Percentiles rank a stretch among this genome's conserved stretches.
phyloP scores from a whole-genome alignment of 768 basidiomycete genomes.

The Lyophyllum semitale region DNA sequence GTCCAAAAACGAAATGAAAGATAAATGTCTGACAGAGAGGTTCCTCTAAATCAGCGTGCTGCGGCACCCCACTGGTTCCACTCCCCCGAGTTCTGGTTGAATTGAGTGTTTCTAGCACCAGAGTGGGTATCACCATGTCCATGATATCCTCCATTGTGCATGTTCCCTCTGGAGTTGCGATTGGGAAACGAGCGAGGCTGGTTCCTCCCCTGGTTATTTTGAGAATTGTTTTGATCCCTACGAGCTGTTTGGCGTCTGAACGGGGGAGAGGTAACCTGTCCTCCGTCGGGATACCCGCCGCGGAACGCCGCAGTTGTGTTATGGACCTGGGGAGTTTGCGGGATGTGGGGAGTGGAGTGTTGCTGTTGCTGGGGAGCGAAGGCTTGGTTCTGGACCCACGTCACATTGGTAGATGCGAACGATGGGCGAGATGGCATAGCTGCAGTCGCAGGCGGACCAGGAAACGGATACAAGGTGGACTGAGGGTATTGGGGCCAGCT shows the following conservation, averaged over 20 bases:
- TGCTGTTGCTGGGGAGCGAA: conserved; percentile 15
- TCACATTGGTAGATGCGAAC: conserved; percentile 17
- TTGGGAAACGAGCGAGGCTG: conserved; percentile 22
- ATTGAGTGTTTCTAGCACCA: conserved; percentile 15
- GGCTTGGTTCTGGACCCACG: conserved; percentile 26
- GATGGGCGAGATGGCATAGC: conserved; percentile 22
- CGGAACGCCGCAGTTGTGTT: conserved; percentile 16
- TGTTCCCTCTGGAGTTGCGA: conserved; percentile 27
- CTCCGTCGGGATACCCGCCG: conserved; percentile 21
- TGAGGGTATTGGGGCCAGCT: conserved; percentile 35
- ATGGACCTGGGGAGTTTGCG: conserved; percentile 12
- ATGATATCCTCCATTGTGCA: conserved; percentile 22
- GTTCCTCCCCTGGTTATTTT: conserved; percentile 21
- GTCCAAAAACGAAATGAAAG: conserved; percentile 9
- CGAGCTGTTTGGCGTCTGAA: conserved; percentile 26
- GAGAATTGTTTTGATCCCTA: conserved; percentile 24
- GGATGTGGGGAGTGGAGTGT: conserved; percentile 13
- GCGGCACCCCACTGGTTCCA: conserved; percentile 35
- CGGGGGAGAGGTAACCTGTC: conserved; percentile 12
- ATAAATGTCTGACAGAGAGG: conserved; percentile 7
- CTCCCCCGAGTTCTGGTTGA: conserved; percentile 22
- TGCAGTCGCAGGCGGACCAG: conserved; percentile 25
- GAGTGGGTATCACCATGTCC: conserved; percentile 20
- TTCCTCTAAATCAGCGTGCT: conserved; percentile 21
- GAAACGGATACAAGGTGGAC: conserved; percentile 25